Evolutionary conservation across 768 basidiomycete genomes (phyloP).

Genomic region (Holtermannia corniformis): DNA sequence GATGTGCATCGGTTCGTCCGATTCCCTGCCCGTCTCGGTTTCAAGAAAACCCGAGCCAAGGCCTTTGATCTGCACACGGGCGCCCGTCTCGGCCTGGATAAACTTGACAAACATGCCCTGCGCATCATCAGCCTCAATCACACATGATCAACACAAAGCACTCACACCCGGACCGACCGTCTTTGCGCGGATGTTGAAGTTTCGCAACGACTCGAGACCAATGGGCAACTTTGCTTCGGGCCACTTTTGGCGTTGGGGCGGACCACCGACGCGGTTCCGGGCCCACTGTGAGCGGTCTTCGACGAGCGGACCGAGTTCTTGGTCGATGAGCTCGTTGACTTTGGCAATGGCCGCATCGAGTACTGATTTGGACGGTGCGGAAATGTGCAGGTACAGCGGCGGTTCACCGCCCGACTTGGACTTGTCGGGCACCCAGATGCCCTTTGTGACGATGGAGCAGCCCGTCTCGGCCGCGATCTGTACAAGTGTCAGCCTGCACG

Average conservation of each 20-base stretch:
- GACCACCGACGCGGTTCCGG: slow-evolving; percentile 37
- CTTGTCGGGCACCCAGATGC: slow-evolving; percentile 91
- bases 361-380: slow-evolving; percentile 48
- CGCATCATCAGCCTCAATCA: background rate
- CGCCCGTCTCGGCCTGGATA: slow-evolving; percentile 91
- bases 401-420: slow-evolving; percentile 83
- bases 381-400: slow-evolving; percentile 85
- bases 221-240: slow-evolving; percentile 92
- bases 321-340: slow-evolving; percentile 43
- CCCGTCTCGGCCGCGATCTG: slow-evolving; percentile 90
- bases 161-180: slow-evolving; percentile 86
- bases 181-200: slow-evolving; percentile 96
- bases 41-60: slow-evolving; percentile 91
- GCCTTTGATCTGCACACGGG: slow-evolving; percentile 95
- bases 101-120: slow-evolving; percentile 97
- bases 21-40: slow-evolving; percentile 74
- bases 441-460: slow-evolving; percentile 84
- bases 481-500: background rate
- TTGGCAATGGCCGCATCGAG: slow-evolving; percentile 42
- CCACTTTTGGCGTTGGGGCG: slow-evolving; percentile 62
- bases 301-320: slow-evolving; percentile 43
- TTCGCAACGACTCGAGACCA: slow-evolving; percentile 77
- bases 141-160: slow-evolving; percentile 10
- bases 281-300: slow-evolving; percentile 41
- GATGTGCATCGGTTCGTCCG: slow-evolving; percentile 83